Base-by-base conservation (phyloP, 169 alveolate species). In the Eimeria maxima region DNA sequence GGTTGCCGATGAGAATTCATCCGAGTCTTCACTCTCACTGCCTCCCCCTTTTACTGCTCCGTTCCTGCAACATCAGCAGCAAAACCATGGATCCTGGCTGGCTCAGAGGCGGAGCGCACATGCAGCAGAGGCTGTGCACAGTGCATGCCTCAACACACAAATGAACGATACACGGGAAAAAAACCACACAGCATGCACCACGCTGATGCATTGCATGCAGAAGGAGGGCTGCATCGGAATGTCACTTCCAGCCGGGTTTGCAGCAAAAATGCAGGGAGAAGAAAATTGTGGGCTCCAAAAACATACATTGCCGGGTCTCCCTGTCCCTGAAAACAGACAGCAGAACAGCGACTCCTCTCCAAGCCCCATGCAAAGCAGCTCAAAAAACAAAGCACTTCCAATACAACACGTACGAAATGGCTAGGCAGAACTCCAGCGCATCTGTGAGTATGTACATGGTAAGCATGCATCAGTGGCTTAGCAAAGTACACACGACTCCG, bases 21-120 rank as follows among this genome's bases (percentile, higher is more conserved):
- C 93, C 7, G 93, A 84, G 53, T 57, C 93, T 4, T 84, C 93
- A 18, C 38, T 44, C 53, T 84, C 93, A 33, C 53, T 60, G 78
- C 93, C 74, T 13, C n/a, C 71, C 42, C 78, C 80, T 24, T 74
- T 74, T 4, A 27, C 80, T 53, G 60, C 93, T 57, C 55, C 93
- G 55, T 84, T 84, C 93, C 93, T 84, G 78, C 45, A 57, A 38
- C 29, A 44, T 22, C 29, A 44, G 38, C 74, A 84, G 57, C 47
- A 74, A 38, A 74, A n/a, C n/a, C 63, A 69, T 47, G 47, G 20
- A 29, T 18, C 47, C 47, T n/a, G 4, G 7, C 78, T 24, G 16
- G n/a, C 16, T 24, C 38, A 65, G 16, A 20, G n/a, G 69, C 67
- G 5, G 69, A 14, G 69, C n/a, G 6, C 0, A 42, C 47, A 24